Conservation (phyloP, 495 filamentous ascomycete genomes). For the Lophiotrema nucula region DNA sequence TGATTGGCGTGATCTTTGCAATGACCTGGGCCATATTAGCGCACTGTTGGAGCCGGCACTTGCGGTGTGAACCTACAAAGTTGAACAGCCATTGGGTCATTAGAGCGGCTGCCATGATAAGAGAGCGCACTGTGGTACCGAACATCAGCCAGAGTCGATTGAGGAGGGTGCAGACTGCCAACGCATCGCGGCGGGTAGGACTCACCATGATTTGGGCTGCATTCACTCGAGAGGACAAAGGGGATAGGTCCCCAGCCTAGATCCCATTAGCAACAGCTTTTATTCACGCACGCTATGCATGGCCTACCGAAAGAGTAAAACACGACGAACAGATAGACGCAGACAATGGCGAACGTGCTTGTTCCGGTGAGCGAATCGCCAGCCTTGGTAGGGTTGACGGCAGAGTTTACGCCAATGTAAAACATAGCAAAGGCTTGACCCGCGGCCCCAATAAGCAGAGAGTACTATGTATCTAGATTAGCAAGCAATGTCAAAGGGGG, state of each 20-base stretch:
- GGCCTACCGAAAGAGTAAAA: constrained; percentile 66
- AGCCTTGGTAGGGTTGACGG: constrained; percentile 24
- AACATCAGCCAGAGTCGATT: not conserved
- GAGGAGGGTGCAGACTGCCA: not conserved
- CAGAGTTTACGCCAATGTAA: constrained; percentile 30
- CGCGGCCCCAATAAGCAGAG: constrained; percentile 20
- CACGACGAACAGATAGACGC: constrained; percentile 70
- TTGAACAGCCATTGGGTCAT: constrained; percentile 68
- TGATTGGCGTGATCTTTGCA: constrained; percentile 60
- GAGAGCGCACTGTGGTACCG: constrained; percentile 18
- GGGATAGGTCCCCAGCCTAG: constrained; percentile 70
- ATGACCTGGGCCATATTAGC: not conserved
- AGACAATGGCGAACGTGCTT: constrained; percentile 37
- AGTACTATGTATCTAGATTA: constrained; percentile 27
- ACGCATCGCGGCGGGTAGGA: not conserved
- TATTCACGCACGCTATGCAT: not conserved
- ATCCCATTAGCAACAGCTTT: not conserved
- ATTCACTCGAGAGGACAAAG: constrained; percentile 41
- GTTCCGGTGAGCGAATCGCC: constrained; percentile 33
- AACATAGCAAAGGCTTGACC: constrained; percentile 36
- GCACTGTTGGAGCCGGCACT: not conserved
- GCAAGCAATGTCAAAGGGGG: no score
- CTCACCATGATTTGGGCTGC: constrained; percentile 29
- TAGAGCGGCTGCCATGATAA: constrained; percentile 55
- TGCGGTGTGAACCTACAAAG: constrained; percentile 48